Evolutionary conservation across 371 early-diverging fungal genomes (phyloP).

Genomic region (Capillidium heterosporum): DNA sequence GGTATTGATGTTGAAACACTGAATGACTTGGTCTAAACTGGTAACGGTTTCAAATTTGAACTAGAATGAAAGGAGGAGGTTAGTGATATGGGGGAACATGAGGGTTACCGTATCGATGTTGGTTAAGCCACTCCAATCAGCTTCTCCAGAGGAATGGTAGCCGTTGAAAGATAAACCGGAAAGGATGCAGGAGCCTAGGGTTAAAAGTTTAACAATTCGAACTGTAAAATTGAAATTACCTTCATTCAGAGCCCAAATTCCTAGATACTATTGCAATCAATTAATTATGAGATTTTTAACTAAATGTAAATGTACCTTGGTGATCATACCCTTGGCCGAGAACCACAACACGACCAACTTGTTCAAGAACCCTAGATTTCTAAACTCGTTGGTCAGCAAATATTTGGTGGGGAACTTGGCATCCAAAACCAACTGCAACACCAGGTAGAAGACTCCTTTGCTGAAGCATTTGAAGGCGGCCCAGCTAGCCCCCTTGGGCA

Average conservation of each 20-base stretch:
- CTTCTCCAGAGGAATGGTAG: conserved; percentile 20
- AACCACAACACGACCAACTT: conserved; percentile 23
- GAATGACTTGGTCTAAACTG: conserved; percentile 31
- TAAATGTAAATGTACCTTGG: conserved; percentile 18
- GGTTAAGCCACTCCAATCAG: conserved; percentile 32
- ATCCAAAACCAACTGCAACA: conserved; percentile 25
- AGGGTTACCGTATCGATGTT: conserved; percentile 27
- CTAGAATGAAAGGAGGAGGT: conserved; percentile 1
- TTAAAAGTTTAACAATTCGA: not conserved
- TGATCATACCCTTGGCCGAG: conserved; percentile 32
- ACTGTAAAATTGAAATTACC: not conserved
- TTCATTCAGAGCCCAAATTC: conserved; percentile 49
- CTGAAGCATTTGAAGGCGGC: conserved; percentile 23
- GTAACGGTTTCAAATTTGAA: conserved; percentile 28
- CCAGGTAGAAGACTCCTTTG: conserved; percentile 28
- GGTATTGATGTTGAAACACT: conserved; percentile 54
- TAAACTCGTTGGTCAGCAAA: conserved; percentile 28
- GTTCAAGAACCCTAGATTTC: conserved; percentile 15
- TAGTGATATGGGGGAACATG: conserved; percentile 3
- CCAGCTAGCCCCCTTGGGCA: conserved; percentile 17
- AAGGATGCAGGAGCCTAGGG: conserved; percentile 25
- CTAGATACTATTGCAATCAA: conserved; percentile 26
- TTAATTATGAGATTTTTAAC: not conserved
- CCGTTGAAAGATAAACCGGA: conserved; percentile 49
- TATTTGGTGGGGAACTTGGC: conserved; percentile 23